Conservation (phyloP, 1,284 basidiomycete genomes). For the Farysia itapuensis region DNA sequence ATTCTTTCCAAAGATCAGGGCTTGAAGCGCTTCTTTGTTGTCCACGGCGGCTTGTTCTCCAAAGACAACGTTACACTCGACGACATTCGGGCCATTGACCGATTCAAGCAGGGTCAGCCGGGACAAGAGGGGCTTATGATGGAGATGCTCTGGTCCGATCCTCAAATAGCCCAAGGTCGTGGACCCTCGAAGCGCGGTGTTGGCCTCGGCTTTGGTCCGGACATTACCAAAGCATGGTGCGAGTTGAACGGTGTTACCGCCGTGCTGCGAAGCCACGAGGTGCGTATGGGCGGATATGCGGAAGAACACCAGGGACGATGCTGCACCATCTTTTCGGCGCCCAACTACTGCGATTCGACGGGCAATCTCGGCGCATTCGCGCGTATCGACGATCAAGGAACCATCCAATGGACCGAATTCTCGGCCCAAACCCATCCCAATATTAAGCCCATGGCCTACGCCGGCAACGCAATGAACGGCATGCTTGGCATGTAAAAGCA, state of each 20-base stretch:
- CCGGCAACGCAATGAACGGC: slow-evolving; percentile 44
- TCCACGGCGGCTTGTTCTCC: slow-evolving; percentile 88
- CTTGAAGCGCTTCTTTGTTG: slow-evolving; percentile 86
- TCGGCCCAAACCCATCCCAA: slow-evolving; percentile 84
- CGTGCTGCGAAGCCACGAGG: slow-evolving; percentile 94
- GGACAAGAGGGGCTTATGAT: slow-evolving; percentile 95
- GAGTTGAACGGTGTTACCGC: slow-evolving; percentile 81
- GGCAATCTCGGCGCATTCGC: slow-evolving; percentile 64
- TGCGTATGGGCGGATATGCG: slow-evolving; percentile 82
- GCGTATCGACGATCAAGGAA: slow-evolving; percentile 73
- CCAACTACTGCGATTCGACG: slow-evolving; percentile 57
- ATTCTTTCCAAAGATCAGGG: slow-evolving; percentile 78
- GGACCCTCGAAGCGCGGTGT: slow-evolving; percentile 97
- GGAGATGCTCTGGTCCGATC: slow-evolving; percentile 72
- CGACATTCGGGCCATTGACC: slow-evolving; percentile 82
- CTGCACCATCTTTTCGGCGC: slow-evolving; percentile 70
- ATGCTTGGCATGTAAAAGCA: slow-evolving; percentile 28
- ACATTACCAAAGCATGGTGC: slow-evolving; percentile 71
- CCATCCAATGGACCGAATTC: slow-evolving; percentile 75
- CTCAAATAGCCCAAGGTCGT: slow-evolving; percentile 83
- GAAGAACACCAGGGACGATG: slow-evolving; percentile 86
- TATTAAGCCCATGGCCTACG: slow-evolving; percentile 88
- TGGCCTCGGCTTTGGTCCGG: slow-evolving; percentile 89
- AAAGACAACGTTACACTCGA: slow-evolving; percentile 90
- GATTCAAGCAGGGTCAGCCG: slow-evolving; percentile 80